Evolutionary conservation across 1,284 basidiomycete species (phyloP), one percentile per base, ranked within the genome.

Genomic region (Moesziomyces sp.): DNA sequence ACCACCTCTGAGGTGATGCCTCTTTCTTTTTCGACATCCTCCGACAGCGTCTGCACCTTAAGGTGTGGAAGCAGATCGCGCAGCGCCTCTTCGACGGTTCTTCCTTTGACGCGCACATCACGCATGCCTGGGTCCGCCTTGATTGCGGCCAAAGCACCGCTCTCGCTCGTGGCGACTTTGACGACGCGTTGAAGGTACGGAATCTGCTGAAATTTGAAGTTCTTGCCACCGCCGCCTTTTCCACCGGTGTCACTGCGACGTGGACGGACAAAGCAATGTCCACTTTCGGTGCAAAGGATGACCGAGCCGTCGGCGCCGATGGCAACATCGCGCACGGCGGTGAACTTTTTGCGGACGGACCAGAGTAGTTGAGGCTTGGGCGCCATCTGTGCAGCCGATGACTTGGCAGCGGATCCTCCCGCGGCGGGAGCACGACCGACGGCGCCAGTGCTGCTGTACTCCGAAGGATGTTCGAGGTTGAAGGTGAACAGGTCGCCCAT

Each of bases 401-500:
- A 58, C 42, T 61, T 67, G 52, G 46, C 24, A 9, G 52, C 40
- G 1, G 65, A 46, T 1, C 55, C 52, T 14, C 33, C 43, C 7
- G 53, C 58, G 1, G 52, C 46, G n/a, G 55, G 38, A 16, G 54
- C 55, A 23, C 61, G 26, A n/a, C 50, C 48, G 1, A 56, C 19
- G 6, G 46, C 55, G 18, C 47, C 52, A 26, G 52, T 54, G 46
- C 69, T 66, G 28, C 74, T 76, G 42, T 81, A 79, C 49, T 81
- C 79, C 53, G 74, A 76, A 3, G 82, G 81, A 48, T 83, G 82
- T 46, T 80, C 81, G 26, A 82, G 85, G 3, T 88, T 87, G 82
- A 97, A 97, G 0, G 91, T 93, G 81, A 94, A 99, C 1, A 98
- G 88, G 82, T 98, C 97, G 23, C 97, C 97, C 59, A 91, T 91